Conservation (phyloP, 495 filamentous ascomycete genomes). For the Staphylotrichum tortipilum region DNA sequence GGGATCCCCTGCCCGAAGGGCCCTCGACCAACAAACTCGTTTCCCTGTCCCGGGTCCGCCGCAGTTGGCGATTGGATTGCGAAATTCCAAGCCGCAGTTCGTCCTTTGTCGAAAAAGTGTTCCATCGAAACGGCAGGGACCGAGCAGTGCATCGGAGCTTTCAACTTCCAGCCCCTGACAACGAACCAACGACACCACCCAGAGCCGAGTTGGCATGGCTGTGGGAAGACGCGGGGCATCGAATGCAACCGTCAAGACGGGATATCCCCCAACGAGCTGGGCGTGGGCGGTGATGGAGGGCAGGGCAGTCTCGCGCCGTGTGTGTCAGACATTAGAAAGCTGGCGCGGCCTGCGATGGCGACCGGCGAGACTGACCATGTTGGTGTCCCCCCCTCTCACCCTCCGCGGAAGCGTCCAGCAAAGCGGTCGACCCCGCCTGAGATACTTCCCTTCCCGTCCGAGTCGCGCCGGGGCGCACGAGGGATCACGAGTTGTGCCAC, state of each 20-base stretch:
- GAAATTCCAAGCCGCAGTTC: too few species aligned
- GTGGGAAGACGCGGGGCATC: neutral
- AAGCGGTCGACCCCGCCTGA: neutral
- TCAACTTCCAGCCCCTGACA: slow-evolving; percentile 6
- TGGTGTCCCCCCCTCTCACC: too few species aligned
- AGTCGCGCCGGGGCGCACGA: neutral
- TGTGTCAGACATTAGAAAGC: slow-evolving; percentile 19
- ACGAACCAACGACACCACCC: neutral
- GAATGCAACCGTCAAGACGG: neutral
- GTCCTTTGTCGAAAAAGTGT: neutral
- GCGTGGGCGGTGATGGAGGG: neutral
- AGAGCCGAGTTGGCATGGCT: neutral
- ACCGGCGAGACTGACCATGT: neutral
- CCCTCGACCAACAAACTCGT: neutral
- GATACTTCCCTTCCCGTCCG: neutral
- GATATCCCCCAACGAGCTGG: neutral
- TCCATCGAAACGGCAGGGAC: neutral
- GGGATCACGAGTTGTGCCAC: neutral
- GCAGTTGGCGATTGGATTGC: too few species aligned
- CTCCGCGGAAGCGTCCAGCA: too few species aligned
- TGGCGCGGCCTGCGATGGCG: neutral
- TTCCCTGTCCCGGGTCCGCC: too few species aligned
- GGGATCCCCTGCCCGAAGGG: neutral
- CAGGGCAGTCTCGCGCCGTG: neutral
- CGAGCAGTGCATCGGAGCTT: slow-evolving; percentile 13